Base-by-base conservation (phyloP, 2,329 filamentous ascomycete species). In the Sphaerostilbella broomeana region DNA sequence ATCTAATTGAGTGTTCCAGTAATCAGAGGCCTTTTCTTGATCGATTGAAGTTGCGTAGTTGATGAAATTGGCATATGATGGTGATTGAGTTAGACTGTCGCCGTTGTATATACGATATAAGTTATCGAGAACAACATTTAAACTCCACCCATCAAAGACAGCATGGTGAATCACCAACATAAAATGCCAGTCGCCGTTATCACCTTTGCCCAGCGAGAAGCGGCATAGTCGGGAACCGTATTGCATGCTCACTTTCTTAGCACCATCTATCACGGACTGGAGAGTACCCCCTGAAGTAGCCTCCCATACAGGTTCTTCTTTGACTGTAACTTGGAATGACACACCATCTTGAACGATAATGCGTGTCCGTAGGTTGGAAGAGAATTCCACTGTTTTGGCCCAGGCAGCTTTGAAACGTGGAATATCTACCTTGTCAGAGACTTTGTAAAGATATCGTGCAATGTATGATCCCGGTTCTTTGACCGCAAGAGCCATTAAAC, bases 401-500 rank as follows among this genome's bases (percentile, higher is more conserved):
- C 50, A 53, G 3, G 44, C 43, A 5, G 13, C 22, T 17, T 30
- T 45, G 19, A 53, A 52, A 3, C 15, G 30, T 0, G 11, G 17
- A 22, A 47, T 4, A 6, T 51, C 38, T 3, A 46, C 13, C 7
- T 28, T 13, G 0, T 13, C 20, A 2, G 46, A 35, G 1, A 53
- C 15, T 12, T 40, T 29, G 35, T 45, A 44, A 6, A 44, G 30
- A 17, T 42, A 43, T 7, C 47, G 40, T 2, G 43, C 43, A 10
- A 46, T 45, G 30, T 52, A 53, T 12, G 46, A 47, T 7, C 51
- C 50, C 0, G 50, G 48, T 6, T 43, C 36, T n/a, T 44, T 53
- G 8, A 47, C 40, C 2, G 41, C 39, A 13, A 52, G 34, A 6
- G 47, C 51, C 33, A 67, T 52, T 2, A 67, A 51, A 2, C 60